A percentile compares a stretch with the other conserved stretches of the same genome.
Evolutionary conservation across 768 basidiomycete species (phyloP).

Genomic region (Rhizopogon vinicolor): DNA sequence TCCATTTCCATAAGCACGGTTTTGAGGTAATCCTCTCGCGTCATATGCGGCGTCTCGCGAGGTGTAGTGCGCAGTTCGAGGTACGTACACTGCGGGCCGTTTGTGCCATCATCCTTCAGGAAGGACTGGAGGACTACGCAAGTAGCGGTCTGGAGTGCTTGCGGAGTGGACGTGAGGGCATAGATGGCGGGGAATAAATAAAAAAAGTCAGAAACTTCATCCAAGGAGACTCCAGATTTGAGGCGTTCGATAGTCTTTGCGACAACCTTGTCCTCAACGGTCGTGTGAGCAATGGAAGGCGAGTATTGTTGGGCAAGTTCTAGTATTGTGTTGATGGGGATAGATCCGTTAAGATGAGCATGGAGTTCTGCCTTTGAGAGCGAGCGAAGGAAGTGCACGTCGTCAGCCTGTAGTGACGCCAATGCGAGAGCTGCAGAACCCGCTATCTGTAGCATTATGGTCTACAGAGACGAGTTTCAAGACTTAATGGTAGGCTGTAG

Average conservation of each 20-base stretch:
- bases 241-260: constrained; percentile 35
- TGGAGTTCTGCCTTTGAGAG: constrained; percentile 85
- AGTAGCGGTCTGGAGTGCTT: constrained; percentile 49
- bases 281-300: neutral
- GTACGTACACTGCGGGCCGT: constrained; percentile 54
- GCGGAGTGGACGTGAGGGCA: constrained; percentile 61
- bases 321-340: constrained; percentile 61
- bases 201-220: constrained; percentile 74
- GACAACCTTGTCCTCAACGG: constrained; percentile 19
- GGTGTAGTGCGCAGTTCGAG: constrained; percentile 86
- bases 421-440: constrained; percentile 47
- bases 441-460: constrained; percentile 7
- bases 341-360: constrained; percentile 83
- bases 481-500: too few relatives aligned
- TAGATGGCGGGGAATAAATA: constrained; percentile 74
- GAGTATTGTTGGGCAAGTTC: constrained; percentile 49
- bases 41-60: constrained; percentile 53
- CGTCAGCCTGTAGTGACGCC: constrained; percentile 41
- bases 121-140: constrained; percentile 64
- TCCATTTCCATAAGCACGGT: constrained; percentile 65
- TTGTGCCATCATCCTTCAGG: constrained; percentile 27
- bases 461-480: neutral
- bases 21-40: constrained; percentile 53
- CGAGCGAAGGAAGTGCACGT: constrained; percentile 53
- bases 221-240: constrained; percentile 36